Conservation (phyloP, 2,329 filamentous ascomycete species). For the Canariomyces notabilis region DNA sequence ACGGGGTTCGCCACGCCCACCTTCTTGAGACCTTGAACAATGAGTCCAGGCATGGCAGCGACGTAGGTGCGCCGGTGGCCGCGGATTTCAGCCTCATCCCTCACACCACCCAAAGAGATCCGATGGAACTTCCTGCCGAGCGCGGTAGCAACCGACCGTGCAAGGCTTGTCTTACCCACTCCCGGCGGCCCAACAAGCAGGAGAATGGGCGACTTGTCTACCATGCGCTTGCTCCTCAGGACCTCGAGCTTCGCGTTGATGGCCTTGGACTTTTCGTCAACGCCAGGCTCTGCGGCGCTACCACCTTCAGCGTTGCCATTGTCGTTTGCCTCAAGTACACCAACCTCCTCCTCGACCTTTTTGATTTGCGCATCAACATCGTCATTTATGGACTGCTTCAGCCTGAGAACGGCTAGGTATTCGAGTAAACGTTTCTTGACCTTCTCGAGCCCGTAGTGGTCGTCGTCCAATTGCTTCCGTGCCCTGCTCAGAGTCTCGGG, state of each 20-base stretch:
- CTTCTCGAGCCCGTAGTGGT: constrained; percentile 93
- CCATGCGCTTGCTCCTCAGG: constrained; percentile 75
- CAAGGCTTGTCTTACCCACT: constrained; percentile 92
- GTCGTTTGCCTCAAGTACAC: constrained; percentile 35
- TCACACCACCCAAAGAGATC: constrained; percentile 90
- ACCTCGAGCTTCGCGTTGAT: constrained; percentile 64
- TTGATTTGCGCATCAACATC: constrained; percentile 76
- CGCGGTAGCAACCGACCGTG: constrained; percentile 86
- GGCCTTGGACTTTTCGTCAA: constrained; percentile 35
- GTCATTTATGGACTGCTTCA: constrained; percentile 87
- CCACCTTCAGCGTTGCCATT: constrained; percentile 24
- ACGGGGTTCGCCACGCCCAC: constrained; percentile 94
- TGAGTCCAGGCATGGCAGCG: constrained; percentile 94
- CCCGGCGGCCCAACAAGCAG: constrained; percentile 90
- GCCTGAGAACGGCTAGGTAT: constrained; percentile 89
- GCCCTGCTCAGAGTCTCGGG: constrained; percentile 72
- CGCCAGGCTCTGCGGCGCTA: constrained; percentile 13
- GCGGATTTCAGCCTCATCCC: constrained; percentile 94
- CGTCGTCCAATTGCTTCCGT: constrained; percentile 85
- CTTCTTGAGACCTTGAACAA: constrained; percentile 91
- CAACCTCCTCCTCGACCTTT: constrained; percentile 54
- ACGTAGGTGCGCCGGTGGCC: constrained; percentile 95
- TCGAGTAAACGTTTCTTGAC: constrained; percentile 96
- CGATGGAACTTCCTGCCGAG: constrained; percentile 94
- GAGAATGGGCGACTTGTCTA: constrained; percentile 93